Base-by-base conservation (phyloP, 2,329 filamentous ascomycete species). In the Ilyonectria mors-panacis region DNA sequence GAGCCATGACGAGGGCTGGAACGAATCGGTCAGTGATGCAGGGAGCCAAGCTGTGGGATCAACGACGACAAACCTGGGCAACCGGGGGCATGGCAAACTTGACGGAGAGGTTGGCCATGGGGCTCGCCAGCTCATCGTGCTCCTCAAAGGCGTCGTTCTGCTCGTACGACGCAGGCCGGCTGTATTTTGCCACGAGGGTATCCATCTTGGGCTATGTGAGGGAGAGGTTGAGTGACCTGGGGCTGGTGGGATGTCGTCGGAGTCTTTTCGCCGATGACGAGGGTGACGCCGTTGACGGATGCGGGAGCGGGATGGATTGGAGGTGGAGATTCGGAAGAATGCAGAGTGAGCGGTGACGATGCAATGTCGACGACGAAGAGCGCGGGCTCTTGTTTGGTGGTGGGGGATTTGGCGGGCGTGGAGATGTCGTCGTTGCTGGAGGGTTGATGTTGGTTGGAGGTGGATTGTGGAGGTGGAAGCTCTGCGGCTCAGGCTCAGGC, bases 1-100 rank as follows among this genome's bases (percentile, higher is more conserved):
- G 78, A 99, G 94, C 93, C 96, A 99, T 78, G 94, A 91, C 72
- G 94, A 93, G 75, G 94, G 93, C 93, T 97, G 80, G 1, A 53
- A 15, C 8, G 37, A 7, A 26, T 39, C 19, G 33, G 53, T 72
- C 53, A 70, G 72, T 44, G 57, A 23, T 44, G 61, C 53, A 30
- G 33, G 26, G 51, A 23, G 9, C 6, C 26, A 57, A 65, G 37
- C 8, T 26, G 45, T 17, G n/a, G 53, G 58, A 37, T 58, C 5
- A 28, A 33, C 17, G 37, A 30, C 23, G 63, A 83, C 91, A 78
- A 85, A 97, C 94, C 83, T 97, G 93, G 76, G 94, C 92, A 82
- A 98, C 90, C 59, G 96, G 95, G 64, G 96, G 96, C 83, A 99
- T 92, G 77, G 94, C 93, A 84, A 99, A 99, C 84, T 95, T 97